These are phyloP conservation scores for Cytospora schulzeri DNA, from an alignment of 2,329 filamentous ascomycete genomes.

Conservation along the genomic window DNA sequence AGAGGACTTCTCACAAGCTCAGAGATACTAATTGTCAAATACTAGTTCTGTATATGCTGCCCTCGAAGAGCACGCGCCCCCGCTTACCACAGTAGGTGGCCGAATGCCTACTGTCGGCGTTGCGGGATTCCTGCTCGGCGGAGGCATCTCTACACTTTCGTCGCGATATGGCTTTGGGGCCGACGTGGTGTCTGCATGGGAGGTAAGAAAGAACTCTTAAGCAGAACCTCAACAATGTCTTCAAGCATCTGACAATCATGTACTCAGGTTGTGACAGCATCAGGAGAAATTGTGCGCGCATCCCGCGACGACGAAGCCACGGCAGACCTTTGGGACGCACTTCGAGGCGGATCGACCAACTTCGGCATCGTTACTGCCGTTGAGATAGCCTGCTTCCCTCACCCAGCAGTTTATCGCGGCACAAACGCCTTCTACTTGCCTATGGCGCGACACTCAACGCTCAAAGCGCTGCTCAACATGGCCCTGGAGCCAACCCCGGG, in stretches of 20 bases:
- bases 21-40: neutral
- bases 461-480: neutral
- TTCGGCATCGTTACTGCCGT: slow-evolving; percentile 11
- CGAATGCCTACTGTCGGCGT: slow-evolving; percentile 10
- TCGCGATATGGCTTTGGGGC: neutral
- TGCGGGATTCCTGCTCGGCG: slow-evolving; percentile 15
- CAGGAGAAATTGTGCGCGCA: slow-evolving; percentile 13
- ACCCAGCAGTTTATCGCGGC: slow-evolving; percentile 1
- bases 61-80: slow-evolving; percentile 9
- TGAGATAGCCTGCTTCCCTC: neutral
- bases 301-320: slow-evolving; percentile 6
- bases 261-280: slow-evolving; percentile 4
- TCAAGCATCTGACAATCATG: neutral
- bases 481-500: neutral
- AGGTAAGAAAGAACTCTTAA: neutral
- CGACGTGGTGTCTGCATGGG: slow-evolving; percentile 6
- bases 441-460: neutral
- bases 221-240: neutral
- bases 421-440: slow-evolving; percentile 13
- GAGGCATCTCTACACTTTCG: slow-evolving; percentile 10
- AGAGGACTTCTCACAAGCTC: neutral
- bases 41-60: slow-evolving; percentile 6
- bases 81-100: slow-evolving; percentile 7
- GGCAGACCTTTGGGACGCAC: neutral
- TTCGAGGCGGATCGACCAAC: slow-evolving; percentile 9